Evolutionary conservation across 2,329 filamentous ascomycete species (phyloP).

Genomic region (Pseudogymnoascus destructans): DNA sequence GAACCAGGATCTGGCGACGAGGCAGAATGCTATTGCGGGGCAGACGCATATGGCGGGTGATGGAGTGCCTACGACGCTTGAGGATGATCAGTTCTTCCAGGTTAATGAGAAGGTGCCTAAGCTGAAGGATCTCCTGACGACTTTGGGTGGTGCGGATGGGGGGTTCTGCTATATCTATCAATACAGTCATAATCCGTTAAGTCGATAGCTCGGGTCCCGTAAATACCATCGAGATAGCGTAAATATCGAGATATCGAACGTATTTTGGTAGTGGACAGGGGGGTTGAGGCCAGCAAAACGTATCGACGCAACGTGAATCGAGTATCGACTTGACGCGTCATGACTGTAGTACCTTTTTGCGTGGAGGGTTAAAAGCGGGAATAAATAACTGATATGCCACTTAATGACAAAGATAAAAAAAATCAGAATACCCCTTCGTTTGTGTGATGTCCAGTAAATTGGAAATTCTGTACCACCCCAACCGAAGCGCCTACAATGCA

Average conservation of each 20-base stretch:
- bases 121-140: background rate
- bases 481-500: background rate
- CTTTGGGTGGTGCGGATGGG: constrained; percentile 10
- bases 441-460: background rate
- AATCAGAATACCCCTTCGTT: background rate
- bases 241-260: too few species aligned
- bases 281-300: too few species aligned
- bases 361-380: background rate
- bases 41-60: background rate
- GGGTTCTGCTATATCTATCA: constrained; percentile 7
- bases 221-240: too few species aligned
- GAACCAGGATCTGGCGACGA: constrained; percentile 30
- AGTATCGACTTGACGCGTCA: too few species aligned
- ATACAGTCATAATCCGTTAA: too few species aligned
- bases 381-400: background rate
- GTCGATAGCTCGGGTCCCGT: too few species aligned
- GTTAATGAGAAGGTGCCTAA: background rate
- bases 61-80: constrained; percentile 12
- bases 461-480: background rate
- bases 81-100: background rate
- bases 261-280: too few species aligned
- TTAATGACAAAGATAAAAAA: background rate
- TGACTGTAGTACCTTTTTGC: background rate
- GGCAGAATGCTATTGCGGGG: constrained; percentile 23
- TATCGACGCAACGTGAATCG: too few species aligned